Evolutionary conservation across 352 stramenopile species (phyloP).

Genomic region (Globisporangium nunn): DNA sequence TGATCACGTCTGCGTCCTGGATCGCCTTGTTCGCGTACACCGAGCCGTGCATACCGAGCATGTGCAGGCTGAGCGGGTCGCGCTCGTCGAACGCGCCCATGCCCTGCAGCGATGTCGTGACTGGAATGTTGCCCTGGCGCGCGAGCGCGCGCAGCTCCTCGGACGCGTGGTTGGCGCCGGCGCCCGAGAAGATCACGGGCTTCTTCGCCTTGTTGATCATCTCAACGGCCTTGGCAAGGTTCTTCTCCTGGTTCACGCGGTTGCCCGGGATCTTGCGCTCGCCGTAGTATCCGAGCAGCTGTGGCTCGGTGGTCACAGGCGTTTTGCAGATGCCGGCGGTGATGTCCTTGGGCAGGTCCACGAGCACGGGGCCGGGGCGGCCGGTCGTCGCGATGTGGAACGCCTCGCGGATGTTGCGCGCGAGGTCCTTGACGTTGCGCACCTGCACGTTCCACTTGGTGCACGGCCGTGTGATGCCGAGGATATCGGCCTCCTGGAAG

Average conservation of each 20-base stretch:
- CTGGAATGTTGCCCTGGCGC: slow-evolving; percentile 90
- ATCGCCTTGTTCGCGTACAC: slow-evolving; percentile 96
- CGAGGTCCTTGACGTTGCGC: slow-evolving; percentile 92
- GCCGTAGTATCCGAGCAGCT: slow-evolving; percentile 82
- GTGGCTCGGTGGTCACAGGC: slow-evolving; percentile 60
- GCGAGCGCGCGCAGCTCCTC: slow-evolving; percentile 90
- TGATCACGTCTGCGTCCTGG: slow-evolving; percentile 92
- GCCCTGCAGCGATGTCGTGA: slow-evolving; percentile 92
- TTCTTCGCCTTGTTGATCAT: slow-evolving; percentile 94
- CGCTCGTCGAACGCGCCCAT: slow-evolving; percentile 93
- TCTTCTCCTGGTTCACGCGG: slow-evolving; percentile 71
- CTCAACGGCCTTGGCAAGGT: slow-evolving; percentile 59
- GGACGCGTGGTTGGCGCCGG: slow-evolving; percentile 82
- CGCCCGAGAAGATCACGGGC: slow-evolving; percentile 93
- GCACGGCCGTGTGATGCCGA: slow-evolving; percentile 85
- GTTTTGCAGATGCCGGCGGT: slow-evolving; percentile 73
- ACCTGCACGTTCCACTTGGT: slow-evolving; percentile 98
- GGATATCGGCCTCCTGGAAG: slow-evolving; percentile 88
- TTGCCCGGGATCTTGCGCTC: slow-evolving; percentile 79
- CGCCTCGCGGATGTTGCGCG: slow-evolving; percentile 92
- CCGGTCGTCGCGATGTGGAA: slow-evolving; percentile 94
- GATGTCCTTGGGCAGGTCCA: slow-evolving; percentile 96
- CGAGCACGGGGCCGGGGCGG: slow-evolving; percentile 90
- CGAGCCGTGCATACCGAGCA: slow-evolving; percentile 96
- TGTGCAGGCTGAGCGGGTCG: slow-evolving; percentile 92